A percentile compares a stretch with the other conserved stretches of the same genome.
phyloP scores from a whole-genome alignment of 2,329 filamentous ascomycete genomes.

The Volutella citrinella region DNA sequence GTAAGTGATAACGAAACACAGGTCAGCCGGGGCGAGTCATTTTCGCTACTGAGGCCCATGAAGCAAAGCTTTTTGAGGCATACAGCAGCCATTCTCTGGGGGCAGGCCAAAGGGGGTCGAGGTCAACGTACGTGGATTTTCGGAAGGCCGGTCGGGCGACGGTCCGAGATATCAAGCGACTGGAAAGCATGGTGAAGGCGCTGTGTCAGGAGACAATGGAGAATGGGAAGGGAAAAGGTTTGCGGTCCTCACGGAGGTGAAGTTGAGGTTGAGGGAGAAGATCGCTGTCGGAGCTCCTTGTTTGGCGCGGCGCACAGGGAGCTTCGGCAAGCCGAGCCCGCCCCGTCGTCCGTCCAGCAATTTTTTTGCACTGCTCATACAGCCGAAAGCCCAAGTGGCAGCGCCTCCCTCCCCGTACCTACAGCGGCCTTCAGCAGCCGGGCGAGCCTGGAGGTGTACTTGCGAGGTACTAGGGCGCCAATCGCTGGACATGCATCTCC shows the following conservation, averaged over 20 bases:
- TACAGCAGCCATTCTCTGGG: no score
- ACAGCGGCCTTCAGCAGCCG: slow-evolving; percentile 12
- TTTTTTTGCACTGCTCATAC: no score
- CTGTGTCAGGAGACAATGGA: slow-evolving; percentile 26
- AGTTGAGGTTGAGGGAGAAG: slow-evolving; percentile 21
- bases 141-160: slow-evolving; percentile 55
- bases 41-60: slow-evolving; percentile 10
- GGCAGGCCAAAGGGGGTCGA: no score
- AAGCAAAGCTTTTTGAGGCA: slow-evolving; percentile 14
- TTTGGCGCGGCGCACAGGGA: slow-evolving; percentile 16
- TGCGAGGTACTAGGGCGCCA: neutral
- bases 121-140: slow-evolving; percentile 51
- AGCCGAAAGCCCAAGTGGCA: slow-evolving; percentile 9
- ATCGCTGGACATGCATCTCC: slow-evolving; percentile 24
- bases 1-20: slow-evolving; percentile 7
- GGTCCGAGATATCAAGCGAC: slow-evolving; percentile 58
- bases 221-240: slow-evolving; percentile 15
- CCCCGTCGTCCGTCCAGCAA: slow-evolving; percentile 20
- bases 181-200: slow-evolving; percentile 53
- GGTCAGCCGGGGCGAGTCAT: slow-evolving; percentile 23
- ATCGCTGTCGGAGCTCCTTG: slow-evolving; percentile 20
- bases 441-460: no score
- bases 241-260: slow-evolving; percentile 11
- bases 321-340: slow-evolving; percentile 24
- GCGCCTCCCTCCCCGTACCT: slow-evolving; percentile 5